Evolutionary conservation across 2,329 filamentous ascomycete genomes (phyloP).

Genomic region (Scorias spongiosa): DNA sequence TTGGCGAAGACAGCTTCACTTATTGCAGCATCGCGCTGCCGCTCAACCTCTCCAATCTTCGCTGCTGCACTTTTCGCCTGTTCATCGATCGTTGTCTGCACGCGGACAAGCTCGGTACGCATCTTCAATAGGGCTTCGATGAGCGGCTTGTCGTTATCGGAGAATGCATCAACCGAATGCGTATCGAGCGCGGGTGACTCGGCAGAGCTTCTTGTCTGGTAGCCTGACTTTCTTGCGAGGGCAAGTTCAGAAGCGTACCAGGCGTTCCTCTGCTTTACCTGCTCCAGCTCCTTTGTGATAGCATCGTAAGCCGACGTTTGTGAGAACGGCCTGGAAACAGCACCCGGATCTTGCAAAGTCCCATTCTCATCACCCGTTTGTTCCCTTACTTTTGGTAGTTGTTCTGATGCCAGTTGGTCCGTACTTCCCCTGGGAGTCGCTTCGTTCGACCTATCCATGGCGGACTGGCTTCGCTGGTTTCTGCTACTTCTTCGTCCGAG

Average conservation of each 20-base stretch:
- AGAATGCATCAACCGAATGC: constrained; percentile 61
- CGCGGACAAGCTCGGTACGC: constrained; percentile 74
- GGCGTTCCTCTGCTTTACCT: constrained; percentile 70
- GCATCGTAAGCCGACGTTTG: constrained; percentile 51
- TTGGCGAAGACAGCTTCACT: constrained; percentile 91
- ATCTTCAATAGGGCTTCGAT: constrained; percentile 87
- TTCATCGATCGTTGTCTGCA: constrained; percentile 78
- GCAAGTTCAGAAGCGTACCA: constrained; percentile 96
- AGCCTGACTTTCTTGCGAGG: constrained; percentile 78
- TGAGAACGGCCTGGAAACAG: constrained; percentile 44
- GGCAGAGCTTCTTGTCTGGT: constrained; percentile 38
- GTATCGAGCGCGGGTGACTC: constrained; percentile 62
- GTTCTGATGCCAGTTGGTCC: constrained; percentile 8
- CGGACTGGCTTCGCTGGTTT: background rate
- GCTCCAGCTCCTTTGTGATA: constrained; percentile 73
- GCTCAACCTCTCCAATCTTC: constrained; percentile 85
- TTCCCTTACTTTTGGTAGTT: constrained; percentile 13
- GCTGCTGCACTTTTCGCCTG: constrained; percentile 75
- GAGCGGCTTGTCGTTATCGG: constrained; percentile 80
- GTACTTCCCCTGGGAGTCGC: constrained; percentile 10
- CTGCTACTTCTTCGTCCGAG: background rate
- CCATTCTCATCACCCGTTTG: constrained; percentile 23
- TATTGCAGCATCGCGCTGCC: constrained; percentile 85
- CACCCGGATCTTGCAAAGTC: constrained; percentile 44
- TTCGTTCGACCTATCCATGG: background rate